Evolutionary conservation across 352 stramenopile species (phyloP).

Genomic region (Phytophthora podocarpi): DNA sequence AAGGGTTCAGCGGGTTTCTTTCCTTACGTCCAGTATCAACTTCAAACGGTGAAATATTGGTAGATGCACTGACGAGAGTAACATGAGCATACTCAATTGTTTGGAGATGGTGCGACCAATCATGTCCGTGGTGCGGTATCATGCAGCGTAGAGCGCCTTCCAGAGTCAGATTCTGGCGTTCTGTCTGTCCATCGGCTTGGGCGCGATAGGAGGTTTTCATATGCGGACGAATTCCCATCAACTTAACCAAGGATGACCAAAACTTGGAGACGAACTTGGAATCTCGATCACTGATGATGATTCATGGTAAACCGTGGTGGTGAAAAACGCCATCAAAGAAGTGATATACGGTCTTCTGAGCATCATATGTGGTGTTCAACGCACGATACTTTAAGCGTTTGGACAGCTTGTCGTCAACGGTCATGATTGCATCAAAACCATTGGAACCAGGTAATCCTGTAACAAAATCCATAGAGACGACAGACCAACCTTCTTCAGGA

Average conservation of each 20-base stretch:
- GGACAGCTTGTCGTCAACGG: slow-evolving; percentile 34
- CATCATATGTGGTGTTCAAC: slow-evolving; percentile 1
- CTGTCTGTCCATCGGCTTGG: slow-evolving; percentile 18
- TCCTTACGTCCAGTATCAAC: slow-evolving; percentile 19
- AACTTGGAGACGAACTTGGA: slow-evolving; percentile 18
- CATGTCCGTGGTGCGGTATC: slow-evolving; percentile 6
- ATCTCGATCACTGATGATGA: slow-evolving; percentile 21
- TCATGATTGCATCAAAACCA: slow-evolving; percentile 25
- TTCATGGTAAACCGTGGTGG: slow-evolving; percentile 8
- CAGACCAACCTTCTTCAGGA: slow-evolving; percentile 23
- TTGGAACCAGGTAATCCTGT: too few relatives aligned
- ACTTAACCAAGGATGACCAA: slow-evolving; percentile 15
- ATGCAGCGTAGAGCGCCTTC: slow-evolving; percentile 20
- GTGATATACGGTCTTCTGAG: neutral
- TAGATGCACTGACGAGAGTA: slow-evolving; percentile 16
- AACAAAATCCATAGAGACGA: too few relatives aligned
- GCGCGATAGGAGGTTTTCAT: too few relatives aligned
- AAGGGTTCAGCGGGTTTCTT: too few relatives aligned
- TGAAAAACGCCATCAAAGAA: slow-evolving; percentile 20
- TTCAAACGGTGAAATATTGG: slow-evolving; percentile 4
- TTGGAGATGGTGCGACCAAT: slow-evolving; percentile 10
- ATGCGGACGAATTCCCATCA: too few relatives aligned
- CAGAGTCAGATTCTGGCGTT: slow-evolving; percentile 13
- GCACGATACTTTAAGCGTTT: slow-evolving; percentile 23
- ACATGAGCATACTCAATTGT: slow-evolving; percentile 23